Evolutionary conservation across 2,329 filamentous ascomycete species (phyloP).

Genomic region (Curvularia hawaiiensis): DNA sequence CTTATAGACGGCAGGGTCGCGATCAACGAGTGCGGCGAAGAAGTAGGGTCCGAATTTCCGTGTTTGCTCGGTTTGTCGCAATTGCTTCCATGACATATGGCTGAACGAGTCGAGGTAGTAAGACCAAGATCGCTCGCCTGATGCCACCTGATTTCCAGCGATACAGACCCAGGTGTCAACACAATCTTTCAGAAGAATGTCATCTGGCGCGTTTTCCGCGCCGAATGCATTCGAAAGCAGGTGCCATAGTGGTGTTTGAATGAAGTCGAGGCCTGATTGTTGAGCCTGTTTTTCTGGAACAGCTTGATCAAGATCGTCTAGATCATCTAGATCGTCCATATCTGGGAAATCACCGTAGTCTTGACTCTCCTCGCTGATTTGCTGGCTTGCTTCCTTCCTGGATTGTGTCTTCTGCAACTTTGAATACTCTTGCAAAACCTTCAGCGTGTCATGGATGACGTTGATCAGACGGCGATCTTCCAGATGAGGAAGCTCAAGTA

Average conservation of each 20-base stretch:
- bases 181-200: conserved; percentile 57
- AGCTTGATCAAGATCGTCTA: conserved; percentile 38
- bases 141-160: conserved; percentile 54
- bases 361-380: conserved; percentile 64
- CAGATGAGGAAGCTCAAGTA: conserved; percentile 60
- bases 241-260: conserved; percentile 57
- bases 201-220: conserved; percentile 59
- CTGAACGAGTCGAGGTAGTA: conserved; percentile 62
- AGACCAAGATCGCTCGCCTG: conserved; percentile 57
- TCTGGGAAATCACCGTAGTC: conserved; percentile 66
- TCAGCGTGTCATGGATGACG: conserved; percentile 57
- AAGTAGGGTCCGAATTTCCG: conserved; percentile 54
- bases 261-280: conserved; percentile 42
- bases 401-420: conserved; percentile 16
- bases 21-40: conserved; percentile 48
- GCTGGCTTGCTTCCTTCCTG: conserved; percentile 39
- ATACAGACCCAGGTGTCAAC: conserved; percentile 62
- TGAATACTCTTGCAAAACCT: conserved; percentile 53
- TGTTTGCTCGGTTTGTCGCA: conserved; percentile 53
- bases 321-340: conserved; percentile 54
- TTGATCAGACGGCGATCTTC: conserved; percentile 50
- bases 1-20: conserved; percentile 48
- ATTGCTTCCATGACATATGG: conserved; percentile 55
- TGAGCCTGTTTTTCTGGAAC: conserved; percentile 2
- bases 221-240: conserved; percentile 67